phyloP scores from a whole-genome alignment of 140 eudicot genomes.

The Stevia rebaudiana region DNA sequence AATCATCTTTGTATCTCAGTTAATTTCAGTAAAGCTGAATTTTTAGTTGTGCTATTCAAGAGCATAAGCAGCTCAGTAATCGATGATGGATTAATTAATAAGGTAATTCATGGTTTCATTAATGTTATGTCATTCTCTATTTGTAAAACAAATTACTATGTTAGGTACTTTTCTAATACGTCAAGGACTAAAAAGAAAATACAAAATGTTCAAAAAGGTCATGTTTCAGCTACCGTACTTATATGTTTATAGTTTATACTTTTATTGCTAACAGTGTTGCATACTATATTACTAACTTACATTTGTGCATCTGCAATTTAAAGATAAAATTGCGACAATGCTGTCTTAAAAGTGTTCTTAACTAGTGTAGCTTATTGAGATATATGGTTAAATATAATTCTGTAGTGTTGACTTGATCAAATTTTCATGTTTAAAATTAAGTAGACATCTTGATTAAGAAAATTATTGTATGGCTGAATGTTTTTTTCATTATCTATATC shows the following conservation, averaged over 20 bases:
- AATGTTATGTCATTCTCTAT: no score
- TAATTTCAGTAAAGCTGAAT: no score
- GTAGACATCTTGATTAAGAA: constrained; percentile 6
- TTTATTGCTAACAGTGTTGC: constrained; percentile 5
- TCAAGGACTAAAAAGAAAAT: constrained; percentile 86
- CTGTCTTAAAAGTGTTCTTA: constrained; percentile 80
- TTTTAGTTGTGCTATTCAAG: no score
- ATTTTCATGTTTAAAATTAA: neutral
- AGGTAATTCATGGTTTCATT: no score
- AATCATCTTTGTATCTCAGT: no score
- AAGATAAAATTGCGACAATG: constrained; percentile 77
- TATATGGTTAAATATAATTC: neutral
- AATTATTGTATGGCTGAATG: no score
- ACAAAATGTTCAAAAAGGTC: constrained; percentile 91
- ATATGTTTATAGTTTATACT: no score
- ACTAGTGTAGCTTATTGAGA: constrained; percentile 50
- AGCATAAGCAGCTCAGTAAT: no score
- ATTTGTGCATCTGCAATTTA: constrained; percentile 54
- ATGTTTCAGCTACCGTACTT: constrained; percentile 73
- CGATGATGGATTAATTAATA: no score
- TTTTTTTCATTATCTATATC: no score
- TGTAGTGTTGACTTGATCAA: neutral
- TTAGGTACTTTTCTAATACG: constrained; percentile 57
- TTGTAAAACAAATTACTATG: neutral
- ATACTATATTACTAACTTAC: neutral